phyloP scores from a whole-genome alignment of 257 asterid genomes.

The Scutellaria minor region DNA sequence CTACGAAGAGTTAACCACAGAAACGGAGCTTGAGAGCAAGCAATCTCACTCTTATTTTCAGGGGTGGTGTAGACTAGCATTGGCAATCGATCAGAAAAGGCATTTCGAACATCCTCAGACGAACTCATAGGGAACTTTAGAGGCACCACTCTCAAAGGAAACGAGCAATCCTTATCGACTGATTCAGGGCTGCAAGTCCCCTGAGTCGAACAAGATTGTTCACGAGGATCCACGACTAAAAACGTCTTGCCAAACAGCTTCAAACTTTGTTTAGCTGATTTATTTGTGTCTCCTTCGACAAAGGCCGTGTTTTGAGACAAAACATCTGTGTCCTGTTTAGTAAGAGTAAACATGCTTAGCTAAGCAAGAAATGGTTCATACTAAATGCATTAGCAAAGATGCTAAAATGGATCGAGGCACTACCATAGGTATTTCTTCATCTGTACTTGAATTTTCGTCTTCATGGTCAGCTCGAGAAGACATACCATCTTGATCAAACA shows the following conservation, averaged over 20 bases:
- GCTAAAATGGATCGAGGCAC: constrained; percentile 17
- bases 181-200: constrained; percentile 43
- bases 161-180: constrained; percentile 22
- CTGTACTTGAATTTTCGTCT: constrained; percentile 48
- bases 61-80: constrained; percentile 21
- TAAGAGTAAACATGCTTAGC: constrained; percentile 24
- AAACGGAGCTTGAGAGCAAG: constrained; percentile 30
- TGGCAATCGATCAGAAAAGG: constrained; percentile 31
- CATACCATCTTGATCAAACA: constrained; percentile 40
- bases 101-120: constrained; percentile 34
- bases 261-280: constrained; percentile 55
- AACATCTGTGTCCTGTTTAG: constrained; percentile 57
- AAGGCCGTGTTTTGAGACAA: constrained; percentile 43
- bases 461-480: constrained; percentile 43
- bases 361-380: constrained; percentile 8
- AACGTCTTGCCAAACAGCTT: constrained; percentile 90
- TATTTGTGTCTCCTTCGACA: constrained; percentile 47
- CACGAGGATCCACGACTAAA: constrained; percentile 47
- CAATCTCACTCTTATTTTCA: constrained; percentile 19
- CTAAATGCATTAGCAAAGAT: neutral
- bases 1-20: constrained; percentile 50
- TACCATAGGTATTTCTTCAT: constrained; percentile 59
- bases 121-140: constrained; percentile 27
- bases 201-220: constrained; percentile 37
- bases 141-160: constrained; percentile 46